Percentiles rank a stretch among this genome's conserved stretches.
Conservation (phyloP, 768 basidiomycete species). For the Galerina sulciceps region DNA sequence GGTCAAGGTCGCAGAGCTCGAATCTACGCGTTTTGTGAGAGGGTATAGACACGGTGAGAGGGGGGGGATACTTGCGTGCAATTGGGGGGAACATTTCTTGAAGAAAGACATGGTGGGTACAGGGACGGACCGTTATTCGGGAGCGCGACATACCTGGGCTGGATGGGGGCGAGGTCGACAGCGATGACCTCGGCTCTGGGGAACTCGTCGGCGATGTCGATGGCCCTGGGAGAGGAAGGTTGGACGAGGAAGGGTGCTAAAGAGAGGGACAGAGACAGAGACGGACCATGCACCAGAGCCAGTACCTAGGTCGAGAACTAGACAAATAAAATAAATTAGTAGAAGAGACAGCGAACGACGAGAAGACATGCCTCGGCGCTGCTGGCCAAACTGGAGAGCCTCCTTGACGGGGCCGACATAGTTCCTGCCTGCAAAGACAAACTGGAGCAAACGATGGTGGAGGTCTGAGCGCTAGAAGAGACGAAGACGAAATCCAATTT, state of each 20-base stretch:
- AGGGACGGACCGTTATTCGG: constrained; percentile 27
- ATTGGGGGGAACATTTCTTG: constrained; percentile 67
- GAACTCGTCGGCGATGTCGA: constrained; percentile 77
- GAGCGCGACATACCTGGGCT: constrained; percentile 56
- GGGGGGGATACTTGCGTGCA: constrained; percentile 61
- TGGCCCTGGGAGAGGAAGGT: constrained; percentile 50
- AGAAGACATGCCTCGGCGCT: constrained; percentile 41
- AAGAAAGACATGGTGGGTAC: constrained; percentile 9
- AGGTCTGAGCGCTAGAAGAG: constrained; percentile 60
- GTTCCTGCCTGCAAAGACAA: constrained; percentile 64
- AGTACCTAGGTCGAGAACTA: constrained; percentile 72
- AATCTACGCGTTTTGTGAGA: constrained; percentile 45
- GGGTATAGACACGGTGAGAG: neutral
- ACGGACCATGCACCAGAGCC: constrained; percentile 65
- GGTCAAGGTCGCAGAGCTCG: constrained; percentile 72
- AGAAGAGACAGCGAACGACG: constrained; percentile 1
- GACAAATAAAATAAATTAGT: constrained; percentile 17
- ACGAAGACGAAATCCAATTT: neutral
- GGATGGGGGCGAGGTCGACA: constrained; percentile 73
- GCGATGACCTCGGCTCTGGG: constrained; percentile 68
- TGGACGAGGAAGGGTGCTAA: constrained; percentile 5
- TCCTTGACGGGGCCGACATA: constrained; percentile 70
- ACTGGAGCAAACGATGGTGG: constrained; percentile 69
- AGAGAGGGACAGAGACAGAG: neutral
- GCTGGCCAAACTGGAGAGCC: constrained; percentile 54